A percentile compares a stretch with the other conserved stretches of the same genome.
These are phyloP conservation scores for Martensiomyces pterosporus DNA, from an alignment of 192 early-diverging fungal genomes.

Conservation along the genomic window DNA sequence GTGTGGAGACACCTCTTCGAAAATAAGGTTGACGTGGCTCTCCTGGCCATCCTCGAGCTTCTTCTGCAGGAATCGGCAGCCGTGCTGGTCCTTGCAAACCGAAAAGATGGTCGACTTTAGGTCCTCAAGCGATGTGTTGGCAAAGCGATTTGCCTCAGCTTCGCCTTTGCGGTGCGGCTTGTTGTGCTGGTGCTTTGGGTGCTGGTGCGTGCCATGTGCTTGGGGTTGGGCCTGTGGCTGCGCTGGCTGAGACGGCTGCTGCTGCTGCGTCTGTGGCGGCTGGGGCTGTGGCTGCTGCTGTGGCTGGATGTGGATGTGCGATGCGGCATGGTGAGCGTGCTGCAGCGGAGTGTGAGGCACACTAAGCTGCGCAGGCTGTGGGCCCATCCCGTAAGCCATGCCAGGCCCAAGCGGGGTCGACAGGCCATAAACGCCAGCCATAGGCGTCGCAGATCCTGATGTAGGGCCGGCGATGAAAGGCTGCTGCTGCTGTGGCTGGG, in stretches of 20 bases:
- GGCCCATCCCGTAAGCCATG: constrained; percentile 5
- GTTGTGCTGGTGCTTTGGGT: constrained; percentile 30
- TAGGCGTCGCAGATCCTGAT: constrained; percentile 16
- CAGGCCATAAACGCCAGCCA: constrained; percentile 22
- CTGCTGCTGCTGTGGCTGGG: constrained; percentile 18
- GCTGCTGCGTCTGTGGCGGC: constrained; percentile 9
- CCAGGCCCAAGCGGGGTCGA: constrained; percentile 19
- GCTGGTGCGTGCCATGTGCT: constrained; percentile 14
- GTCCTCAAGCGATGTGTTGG: constrained; percentile 61
- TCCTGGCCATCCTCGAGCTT: constrained; percentile 74
- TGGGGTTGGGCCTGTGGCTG: constrained; percentile 4
- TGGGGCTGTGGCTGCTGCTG: constrained; percentile 12
- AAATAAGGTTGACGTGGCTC: constrained; percentile 63
- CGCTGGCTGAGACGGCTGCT: constrained; percentile 8
- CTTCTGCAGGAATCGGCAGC: constrained; percentile 84
- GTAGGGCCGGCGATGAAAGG: constrained; percentile 12
- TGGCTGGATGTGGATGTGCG: constrained; percentile 27
- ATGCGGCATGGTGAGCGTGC: constrained; percentile 28
- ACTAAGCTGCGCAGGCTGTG: constrained; percentile 12
- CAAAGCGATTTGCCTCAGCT: constrained; percentile 61
- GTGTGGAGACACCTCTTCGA: constrained; percentile 68
- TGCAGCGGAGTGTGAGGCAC: constrained; percentile 20
- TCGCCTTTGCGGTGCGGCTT: constrained; percentile 34
- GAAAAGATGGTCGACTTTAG: constrained; percentile 69
- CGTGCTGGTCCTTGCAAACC: constrained; percentile 85